Evolutionary conservation across 1,284 basidiomycete species (phyloP), one percentile per base, ranked within the genome.

Genomic region (Pascua guehoae): DNA sequence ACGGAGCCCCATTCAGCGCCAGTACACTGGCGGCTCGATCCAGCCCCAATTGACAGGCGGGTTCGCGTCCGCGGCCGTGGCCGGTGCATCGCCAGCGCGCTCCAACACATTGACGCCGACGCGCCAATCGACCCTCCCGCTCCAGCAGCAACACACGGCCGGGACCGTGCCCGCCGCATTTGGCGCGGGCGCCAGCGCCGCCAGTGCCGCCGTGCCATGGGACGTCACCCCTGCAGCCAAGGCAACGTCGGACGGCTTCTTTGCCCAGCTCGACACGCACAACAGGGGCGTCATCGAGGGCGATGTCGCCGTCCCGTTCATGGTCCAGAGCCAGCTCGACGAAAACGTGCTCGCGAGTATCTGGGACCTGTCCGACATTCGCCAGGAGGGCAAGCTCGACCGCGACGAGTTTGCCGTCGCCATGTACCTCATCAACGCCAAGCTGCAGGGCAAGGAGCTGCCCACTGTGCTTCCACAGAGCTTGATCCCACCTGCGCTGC

Each of bases 401-500:
- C 84, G 87, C 53, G 95, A 98, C 58, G 91, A 94, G 36, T 98
- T 99, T 75, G 95, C 96, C 3, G 88, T 98, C 44, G 96, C 94
- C 4, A 88, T 97, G 87, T 85, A 95, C 76, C 83, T 99, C 48
- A 98, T 99, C 70, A 90, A 92, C 74, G 83, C 84, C 66, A 92
- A 88, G 73, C 79, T 98, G 2, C 82, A 85, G 1, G 95, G 95
- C n/a, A 86, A 85, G 61, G 86, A 89, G 1, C 76, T 95, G 24
- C 96, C 96, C 0, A 61, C 80, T 0, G 76, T 79, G 24, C 81
- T 98, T 15, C 91, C 93, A 1, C 71, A 75, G 24, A 83, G 84
- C 41, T 81, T 98, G 45, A 75, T 97, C 11, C 95, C 96, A 5
- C 93, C 93, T 0, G 65, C 66, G 1, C 58, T 78, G 12, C 67